phyloP scores from a whole-genome alignment of 768 basidiomycete species.

The Asterophora lycoperdoides region DNA sequence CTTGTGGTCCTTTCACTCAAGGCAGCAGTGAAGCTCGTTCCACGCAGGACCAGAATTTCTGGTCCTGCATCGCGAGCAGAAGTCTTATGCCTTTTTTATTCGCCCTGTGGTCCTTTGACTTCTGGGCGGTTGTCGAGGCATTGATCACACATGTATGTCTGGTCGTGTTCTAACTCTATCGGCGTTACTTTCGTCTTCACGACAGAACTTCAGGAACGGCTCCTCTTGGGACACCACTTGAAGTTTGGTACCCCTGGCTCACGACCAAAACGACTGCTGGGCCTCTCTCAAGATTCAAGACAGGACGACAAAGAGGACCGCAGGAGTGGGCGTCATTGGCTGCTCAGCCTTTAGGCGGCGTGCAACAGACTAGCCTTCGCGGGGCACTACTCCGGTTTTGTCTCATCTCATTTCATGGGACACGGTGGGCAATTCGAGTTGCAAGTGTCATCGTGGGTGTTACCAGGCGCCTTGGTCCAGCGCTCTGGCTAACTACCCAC shows the following conservation, averaged over 20 bases:
- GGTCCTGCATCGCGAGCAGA: not conserved
- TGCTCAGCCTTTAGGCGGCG: not conserved
- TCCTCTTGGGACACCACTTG: not conserved
- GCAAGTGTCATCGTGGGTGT: not conserved
- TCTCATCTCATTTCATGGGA: not conserved
- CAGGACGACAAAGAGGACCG: not conserved
- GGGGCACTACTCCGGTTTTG: not conserved
- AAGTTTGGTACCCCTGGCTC: not conserved
- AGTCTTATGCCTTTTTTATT: not conserved
- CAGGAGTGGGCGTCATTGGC: not conserved
- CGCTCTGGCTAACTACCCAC: not conserved
- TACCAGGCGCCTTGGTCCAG: not conserved
- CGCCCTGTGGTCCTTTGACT: too few relatives aligned
- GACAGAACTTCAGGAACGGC: not conserved
- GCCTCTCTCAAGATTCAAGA: not conserved
- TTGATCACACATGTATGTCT: not conserved
- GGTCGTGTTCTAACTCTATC: not conserved
- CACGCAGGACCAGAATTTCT: not conserved
- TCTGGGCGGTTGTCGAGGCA: too few relatives aligned
- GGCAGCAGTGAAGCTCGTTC: constrained; percentile 5
- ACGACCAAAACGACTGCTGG: not conserved
- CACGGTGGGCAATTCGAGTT: not conserved
- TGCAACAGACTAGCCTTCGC: not conserved
- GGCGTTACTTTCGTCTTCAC: not conserved
- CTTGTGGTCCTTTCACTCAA: too few relatives aligned